Evolutionary conservation across 2,329 filamentous ascomycete species (phyloP), one percentile per base, ranked within the genome.

Genomic region (Blastomyces emzantsi): DNA sequence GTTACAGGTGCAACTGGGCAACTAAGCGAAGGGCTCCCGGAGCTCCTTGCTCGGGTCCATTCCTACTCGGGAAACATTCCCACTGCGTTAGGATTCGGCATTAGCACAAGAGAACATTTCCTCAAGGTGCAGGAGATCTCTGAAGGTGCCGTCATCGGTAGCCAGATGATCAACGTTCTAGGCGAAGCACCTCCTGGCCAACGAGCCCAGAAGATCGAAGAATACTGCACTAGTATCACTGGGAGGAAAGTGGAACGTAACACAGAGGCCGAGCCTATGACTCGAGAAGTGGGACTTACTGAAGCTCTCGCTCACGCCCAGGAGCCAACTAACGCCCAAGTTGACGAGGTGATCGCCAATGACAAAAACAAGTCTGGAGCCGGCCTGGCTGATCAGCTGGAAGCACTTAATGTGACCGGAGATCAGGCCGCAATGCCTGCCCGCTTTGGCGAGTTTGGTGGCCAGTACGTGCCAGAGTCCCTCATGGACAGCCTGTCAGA

Each of bases 391-490:
- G 90, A 92, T 62, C 89, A 96, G 77, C 83, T 96, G 36, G 88
- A 91, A 64, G 89, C 90, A 19, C 81, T 96, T 65, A 94, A 96
- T 73, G 84, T 84, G 67, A 79, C 82, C 62, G 81, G 79, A 5
- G 73, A 80, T 63, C 74, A 76, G 49, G 70, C 77, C 62, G 86
- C 88, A 70, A 86, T 94, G 61, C 90, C 92, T 15, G 86, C 91
- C 67, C 87, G 92, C 61, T 97, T 99, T 71, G 94, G 94, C 68
- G 90, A 97, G 74, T 99, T 96, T 68, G 94, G 94, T 71, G 94
- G 94, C 19, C 93, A 97, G 76, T 99, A 97, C 73, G 94, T 99
- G 2, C 94, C 94, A 1, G 94, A 99, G 77, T 94, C 92, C 25
- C 83, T 99, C 66, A 97, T 99, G 93, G 93, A 97, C 79, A 97